phyloP scores from a whole-genome alignment of 306 rosid species.

The Pterocarpus macrocarpus region DNA sequence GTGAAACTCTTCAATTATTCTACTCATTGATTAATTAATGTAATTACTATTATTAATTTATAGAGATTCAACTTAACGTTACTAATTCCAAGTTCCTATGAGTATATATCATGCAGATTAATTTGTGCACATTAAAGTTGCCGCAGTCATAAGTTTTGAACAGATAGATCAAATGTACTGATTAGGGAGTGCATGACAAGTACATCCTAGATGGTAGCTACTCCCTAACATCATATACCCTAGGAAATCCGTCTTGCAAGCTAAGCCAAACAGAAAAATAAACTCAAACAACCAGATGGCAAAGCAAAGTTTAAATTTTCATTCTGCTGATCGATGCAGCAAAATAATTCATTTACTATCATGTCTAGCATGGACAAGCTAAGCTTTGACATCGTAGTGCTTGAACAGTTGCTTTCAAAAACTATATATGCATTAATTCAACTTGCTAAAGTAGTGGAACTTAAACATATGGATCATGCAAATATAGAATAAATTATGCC shows the following conservation, averaged over 20 bases:
- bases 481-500: background rate
- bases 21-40: background rate
- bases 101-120: background rate
- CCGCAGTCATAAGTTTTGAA: conserved; percentile 33
- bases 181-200: conserved; percentile 43
- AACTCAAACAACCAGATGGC: conserved; percentile 6
- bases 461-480: background rate
- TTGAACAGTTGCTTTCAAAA: conserved; percentile 27
- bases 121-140: conserved; percentile 20
- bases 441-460: background rate
- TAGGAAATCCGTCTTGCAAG: conserved; percentile 46
- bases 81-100: conserved; percentile 9
- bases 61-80: background rate
- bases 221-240: conserved; percentile 30
- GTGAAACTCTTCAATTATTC: background rate
- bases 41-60: conserved; percentile 2
- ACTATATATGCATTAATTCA: background rate
- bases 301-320: conserved; percentile 13
- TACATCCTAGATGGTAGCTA: conserved; percentile 13
- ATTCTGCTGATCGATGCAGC: conserved; percentile 25
- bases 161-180: conserved; percentile 37
- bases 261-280: conserved; percentile 33
- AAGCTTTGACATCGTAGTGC: conserved; percentile 33
- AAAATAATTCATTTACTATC: conserved; percentile 33
- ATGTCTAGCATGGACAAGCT: conserved; percentile 34